Percentiles rank a stretch among this genome's conserved stretches.
phyloP scores from a whole-genome alignment of 441 rosid genomes.

The Erodium chrysanthum region DNA sequence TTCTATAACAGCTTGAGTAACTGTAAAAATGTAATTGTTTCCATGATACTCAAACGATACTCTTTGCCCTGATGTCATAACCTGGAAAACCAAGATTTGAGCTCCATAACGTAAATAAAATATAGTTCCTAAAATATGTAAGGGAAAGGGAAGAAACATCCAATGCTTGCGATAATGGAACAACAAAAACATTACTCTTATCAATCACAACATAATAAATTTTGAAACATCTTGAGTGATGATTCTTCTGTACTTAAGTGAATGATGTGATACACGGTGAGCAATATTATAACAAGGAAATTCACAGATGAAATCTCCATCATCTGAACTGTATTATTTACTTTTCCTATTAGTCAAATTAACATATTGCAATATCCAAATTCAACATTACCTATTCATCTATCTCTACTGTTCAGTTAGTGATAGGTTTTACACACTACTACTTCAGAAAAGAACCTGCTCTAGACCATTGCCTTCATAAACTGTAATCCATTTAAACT shows the following conservation, averaged over 20 bases:
- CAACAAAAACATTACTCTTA: background rate
- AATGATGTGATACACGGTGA: background rate
- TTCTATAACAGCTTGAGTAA: conserved; percentile 69
- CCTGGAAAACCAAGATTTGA: conserved; percentile 36
- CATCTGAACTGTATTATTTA: background rate
- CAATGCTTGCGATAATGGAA: background rate
- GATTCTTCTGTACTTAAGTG: background rate
- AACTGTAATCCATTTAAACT: background rate
- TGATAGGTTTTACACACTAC: background rate
- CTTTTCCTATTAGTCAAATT: background rate
- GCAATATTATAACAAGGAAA: background rate
- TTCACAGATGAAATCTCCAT: background rate
- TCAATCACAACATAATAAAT: too few species aligned
- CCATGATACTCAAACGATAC: conserved; percentile 87
- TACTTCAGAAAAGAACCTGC: background rate
- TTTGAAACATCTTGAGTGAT: too few species aligned
- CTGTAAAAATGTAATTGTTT: conserved; percentile 75
- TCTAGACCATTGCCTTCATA: background rate
- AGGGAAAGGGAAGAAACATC: background rate
- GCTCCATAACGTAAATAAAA: conserved; percentile 7
- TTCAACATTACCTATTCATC: background rate
- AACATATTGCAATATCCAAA: background rate
- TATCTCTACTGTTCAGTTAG: background rate
- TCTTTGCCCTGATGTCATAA: conserved; percentile 82
- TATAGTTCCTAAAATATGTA: background rate